These are phyloP conservation scores for Talaromyces thailandensis DNA, from an alignment of 495 filamentous ascomycete species.

Conservation along the genomic window DNA sequence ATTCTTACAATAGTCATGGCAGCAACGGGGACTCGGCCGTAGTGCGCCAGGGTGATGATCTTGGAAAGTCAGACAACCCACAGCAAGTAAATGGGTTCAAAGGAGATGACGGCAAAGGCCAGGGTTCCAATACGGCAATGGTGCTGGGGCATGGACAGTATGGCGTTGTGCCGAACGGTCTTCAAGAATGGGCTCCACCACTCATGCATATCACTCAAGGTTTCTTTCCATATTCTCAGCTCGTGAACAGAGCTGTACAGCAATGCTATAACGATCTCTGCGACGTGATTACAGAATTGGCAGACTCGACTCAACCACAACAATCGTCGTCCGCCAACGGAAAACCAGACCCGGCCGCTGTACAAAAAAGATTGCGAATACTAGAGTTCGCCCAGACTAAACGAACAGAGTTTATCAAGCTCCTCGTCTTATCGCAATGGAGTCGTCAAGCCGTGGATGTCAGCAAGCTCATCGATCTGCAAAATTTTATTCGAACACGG, in stretches of 20 bases:
- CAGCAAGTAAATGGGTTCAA: slow-evolving; percentile 21
- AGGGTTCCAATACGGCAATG: background rate
- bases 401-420: slow-evolving; percentile 75
- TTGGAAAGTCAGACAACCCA: slow-evolving; percentile 17
- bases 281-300: slow-evolving; percentile 59
- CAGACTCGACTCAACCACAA: slow-evolving; percentile 40
- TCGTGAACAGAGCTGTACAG: slow-evolving; percentile 71
- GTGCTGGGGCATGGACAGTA: background rate
- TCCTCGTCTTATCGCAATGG: slow-evolving; percentile 83
- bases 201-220: slow-evolving; percentile 70
- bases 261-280: slow-evolving; percentile 69
- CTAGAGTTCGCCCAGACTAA: slow-evolving; percentile 61
- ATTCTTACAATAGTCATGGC: slow-evolving; percentile 13
- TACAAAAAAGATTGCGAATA: slow-evolving; percentile 69
- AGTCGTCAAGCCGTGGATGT: slow-evolving; percentile 67
- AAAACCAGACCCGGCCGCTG: slow-evolving; percentile 52
- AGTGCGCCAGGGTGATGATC: slow-evolving; percentile 9
- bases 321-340: slow-evolving; percentile 30
- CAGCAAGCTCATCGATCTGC: slow-evolving; percentile 75
- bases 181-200: slow-evolving; percentile 52
- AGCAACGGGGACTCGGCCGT: slow-evolving; percentile 15
- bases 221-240: slow-evolving; percentile 57
- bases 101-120: background rate
- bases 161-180: background rate
- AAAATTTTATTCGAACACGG: slow-evolving; percentile 57